These are phyloP conservation scores for Amorphotheca resinae DNA, from an alignment of 495 filamentous ascomycete species.

Conservation along the genomic window DNA sequence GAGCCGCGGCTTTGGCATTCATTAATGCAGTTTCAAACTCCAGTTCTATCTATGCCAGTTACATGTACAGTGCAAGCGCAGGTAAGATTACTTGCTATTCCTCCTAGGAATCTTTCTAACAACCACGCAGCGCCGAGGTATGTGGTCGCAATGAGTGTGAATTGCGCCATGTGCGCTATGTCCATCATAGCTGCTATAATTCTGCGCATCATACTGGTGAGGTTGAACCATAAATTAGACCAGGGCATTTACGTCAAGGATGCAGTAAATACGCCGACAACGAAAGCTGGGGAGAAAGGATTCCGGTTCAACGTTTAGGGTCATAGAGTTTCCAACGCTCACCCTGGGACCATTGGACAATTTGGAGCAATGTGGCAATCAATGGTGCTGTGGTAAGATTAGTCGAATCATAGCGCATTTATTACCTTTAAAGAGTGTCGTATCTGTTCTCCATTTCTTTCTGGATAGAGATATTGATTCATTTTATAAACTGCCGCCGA, in stretches of 20 bases:
- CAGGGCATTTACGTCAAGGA: slow-evolving; percentile 31
- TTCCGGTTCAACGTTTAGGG: slow-evolving; percentile 49
- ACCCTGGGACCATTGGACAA: no score
- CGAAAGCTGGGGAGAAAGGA: slow-evolving; percentile 42
- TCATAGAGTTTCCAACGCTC: background rate
- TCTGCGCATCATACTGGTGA: slow-evolving; percentile 51
- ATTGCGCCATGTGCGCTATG: slow-evolving; percentile 53
- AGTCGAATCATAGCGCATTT: no score
- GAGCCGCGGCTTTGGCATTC: slow-evolving; percentile 66
- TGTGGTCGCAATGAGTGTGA: slow-evolving; percentile 61
- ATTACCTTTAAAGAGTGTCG: no score
- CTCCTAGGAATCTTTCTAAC: slow-evolving; percentile 6
- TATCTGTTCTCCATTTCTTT: no score
- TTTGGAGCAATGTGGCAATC: no score
- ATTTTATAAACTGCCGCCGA: no score
- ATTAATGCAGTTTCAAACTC: slow-evolving; percentile 75
- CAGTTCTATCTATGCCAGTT: slow-evolving; percentile 62
- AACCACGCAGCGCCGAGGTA: slow-evolving; percentile 29
- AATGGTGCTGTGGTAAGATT: no score
- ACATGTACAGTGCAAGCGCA: slow-evolving; percentile 48
- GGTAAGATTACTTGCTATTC: background rate
- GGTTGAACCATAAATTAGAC: slow-evolving; percentile 63
- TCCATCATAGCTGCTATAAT: slow-evolving; percentile 53
- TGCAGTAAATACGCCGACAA: slow-evolving; percentile 38
- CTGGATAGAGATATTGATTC: no score